A percentile compares a stretch with the other conserved stretches of the same genome.
Conservation (phyloP, 2,329 filamentous ascomycete genomes). For the Sordariomycetes sp. region DNA sequence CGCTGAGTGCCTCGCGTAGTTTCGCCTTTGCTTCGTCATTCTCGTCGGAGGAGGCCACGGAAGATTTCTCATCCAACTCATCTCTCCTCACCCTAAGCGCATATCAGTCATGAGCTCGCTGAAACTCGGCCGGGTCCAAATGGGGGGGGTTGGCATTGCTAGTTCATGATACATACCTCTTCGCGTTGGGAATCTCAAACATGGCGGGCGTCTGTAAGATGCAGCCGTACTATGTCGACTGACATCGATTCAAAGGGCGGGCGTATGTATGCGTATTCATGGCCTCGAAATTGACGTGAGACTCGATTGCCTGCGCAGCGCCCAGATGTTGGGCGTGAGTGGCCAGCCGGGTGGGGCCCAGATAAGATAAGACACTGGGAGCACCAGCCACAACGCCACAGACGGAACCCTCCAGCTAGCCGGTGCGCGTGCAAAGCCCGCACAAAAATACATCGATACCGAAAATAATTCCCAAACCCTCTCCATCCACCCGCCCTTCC, state of each 20-base stretch:
- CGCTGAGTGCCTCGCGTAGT: conserved; percentile 6
- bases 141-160: not conserved
- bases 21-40: conserved; percentile 3
- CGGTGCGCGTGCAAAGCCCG: not conserved
- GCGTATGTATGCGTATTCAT: too few species aligned
- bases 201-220: conserved; percentile 17
- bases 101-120: not conserved
- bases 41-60: not conserved
- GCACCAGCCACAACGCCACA: not conserved
- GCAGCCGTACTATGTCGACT: not conserved
- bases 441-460: conserved; percentile 1
- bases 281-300: not conserved
- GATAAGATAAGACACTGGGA: not conserved
- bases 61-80: conserved; percentile 29
- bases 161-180: conserved; percentile 27
- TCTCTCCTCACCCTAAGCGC: conserved; percentile 39
- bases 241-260: not conserved
- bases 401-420: not conserved
- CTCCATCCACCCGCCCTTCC: not conserved
- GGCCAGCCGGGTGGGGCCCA: not conserved
- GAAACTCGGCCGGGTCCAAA: not conserved
- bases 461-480: not conserved
- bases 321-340: not conserved
- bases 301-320: not conserved
- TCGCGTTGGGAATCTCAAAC: conserved; percentile 42